Conservation (phyloP, 2,329 filamentous ascomycete genomes). For the Colletotrichum tamarilloi region DNA sequence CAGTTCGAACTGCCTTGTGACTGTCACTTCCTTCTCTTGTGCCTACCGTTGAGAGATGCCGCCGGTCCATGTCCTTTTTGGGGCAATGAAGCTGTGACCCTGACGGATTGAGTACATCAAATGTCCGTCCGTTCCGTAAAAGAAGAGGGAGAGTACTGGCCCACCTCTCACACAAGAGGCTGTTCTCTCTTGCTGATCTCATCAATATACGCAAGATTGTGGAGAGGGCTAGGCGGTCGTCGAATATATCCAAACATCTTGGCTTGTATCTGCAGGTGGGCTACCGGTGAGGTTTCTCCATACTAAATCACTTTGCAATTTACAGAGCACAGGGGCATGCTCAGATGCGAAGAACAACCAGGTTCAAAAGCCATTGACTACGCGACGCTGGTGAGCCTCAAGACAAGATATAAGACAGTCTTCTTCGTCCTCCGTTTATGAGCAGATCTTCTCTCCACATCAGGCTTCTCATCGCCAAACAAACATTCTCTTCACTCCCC, state of each 20-base stretch:
- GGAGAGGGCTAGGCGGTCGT: slow-evolving; percentile 28
- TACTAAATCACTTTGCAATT: not conserved
- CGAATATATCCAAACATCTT: slow-evolving; percentile 15
- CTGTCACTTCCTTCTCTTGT: not conserved
- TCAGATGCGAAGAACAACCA: slow-evolving; percentile 5
- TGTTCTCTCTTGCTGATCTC: not conserved
- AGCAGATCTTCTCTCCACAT: not conserved
- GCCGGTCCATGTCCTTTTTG: not conserved
- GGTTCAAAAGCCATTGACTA: not conserved
- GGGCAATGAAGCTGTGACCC: not conserved
- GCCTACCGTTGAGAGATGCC: not conserved
- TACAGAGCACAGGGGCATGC: not conserved
- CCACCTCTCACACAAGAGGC: too few relatives aligned
- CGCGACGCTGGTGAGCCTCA: not conserved
- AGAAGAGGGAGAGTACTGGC: not conserved
- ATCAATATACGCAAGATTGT: slow-evolving; percentile 22
- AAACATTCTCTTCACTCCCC: slow-evolving; percentile 7
- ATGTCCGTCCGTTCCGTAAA: not conserved
- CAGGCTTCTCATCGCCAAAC: slow-evolving; percentile 20
- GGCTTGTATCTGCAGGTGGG: not conserved
- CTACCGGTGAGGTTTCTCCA: not conserved
- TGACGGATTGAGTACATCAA: not conserved
- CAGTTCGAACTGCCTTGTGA: not conserved
- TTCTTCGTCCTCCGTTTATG: not conserved
- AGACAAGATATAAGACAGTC: slow-evolving; percentile 2